A percentile compares a stretch with the other conserved stretches of the same genome.
phyloP scores from a whole-genome alignment of 352 stramenopile genomes.

The Globisporangium paddicum region DNA sequence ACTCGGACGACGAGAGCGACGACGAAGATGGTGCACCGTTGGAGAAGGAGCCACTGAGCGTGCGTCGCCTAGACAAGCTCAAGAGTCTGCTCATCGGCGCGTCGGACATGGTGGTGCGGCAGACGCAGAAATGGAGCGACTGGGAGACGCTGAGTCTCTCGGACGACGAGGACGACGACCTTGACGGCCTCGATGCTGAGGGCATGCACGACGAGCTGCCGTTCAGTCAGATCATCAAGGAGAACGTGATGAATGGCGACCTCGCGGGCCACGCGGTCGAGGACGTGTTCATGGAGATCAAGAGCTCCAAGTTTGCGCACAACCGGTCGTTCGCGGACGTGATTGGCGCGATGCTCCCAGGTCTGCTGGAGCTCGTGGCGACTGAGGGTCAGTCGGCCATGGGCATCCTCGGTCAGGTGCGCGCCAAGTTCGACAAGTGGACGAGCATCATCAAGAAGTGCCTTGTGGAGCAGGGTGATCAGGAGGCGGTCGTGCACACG shows the following conservation, averaged over 20 bases:
- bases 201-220: slow-evolving; percentile 38
- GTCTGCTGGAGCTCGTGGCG: slow-evolving; percentile 61
- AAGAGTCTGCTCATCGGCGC: slow-evolving; percentile 68
- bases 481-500: slow-evolving; percentile 49
- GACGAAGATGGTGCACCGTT: slow-evolving; percentile 26
- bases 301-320: slow-evolving; percentile 93
- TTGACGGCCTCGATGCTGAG: slow-evolving; percentile 44
- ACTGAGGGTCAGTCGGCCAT: slow-evolving; percentile 45
- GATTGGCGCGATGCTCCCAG: slow-evolving; percentile 68
- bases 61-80: slow-evolving; percentile 52
- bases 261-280: slow-evolving; percentile 74
- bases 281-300: slow-evolving; percentile 92
- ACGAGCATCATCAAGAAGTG: slow-evolving; percentile 88
- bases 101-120: slow-evolving; percentile 48
- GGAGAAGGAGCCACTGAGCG: slow-evolving; percentile 20
- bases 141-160: slow-evolving; percentile 81
- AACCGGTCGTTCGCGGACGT: slow-evolving; percentile 84
- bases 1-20: slow-evolving; percentile 55
- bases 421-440: slow-evolving; percentile 88
- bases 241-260: slow-evolving; percentile 79
- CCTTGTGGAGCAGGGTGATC: slow-evolving; percentile 77
- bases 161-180: slow-evolving; percentile 63
- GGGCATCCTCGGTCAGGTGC: slow-evolving; percentile 74
- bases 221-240: slow-evolving; percentile 76
- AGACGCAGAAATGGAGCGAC: slow-evolving; percentile 60